These are phyloP conservation scores for Hyphodiscus hymeniophilus DNA, from an alignment of 495 filamentous ascomycete genomes.

Conservation along the genomic window DNA sequence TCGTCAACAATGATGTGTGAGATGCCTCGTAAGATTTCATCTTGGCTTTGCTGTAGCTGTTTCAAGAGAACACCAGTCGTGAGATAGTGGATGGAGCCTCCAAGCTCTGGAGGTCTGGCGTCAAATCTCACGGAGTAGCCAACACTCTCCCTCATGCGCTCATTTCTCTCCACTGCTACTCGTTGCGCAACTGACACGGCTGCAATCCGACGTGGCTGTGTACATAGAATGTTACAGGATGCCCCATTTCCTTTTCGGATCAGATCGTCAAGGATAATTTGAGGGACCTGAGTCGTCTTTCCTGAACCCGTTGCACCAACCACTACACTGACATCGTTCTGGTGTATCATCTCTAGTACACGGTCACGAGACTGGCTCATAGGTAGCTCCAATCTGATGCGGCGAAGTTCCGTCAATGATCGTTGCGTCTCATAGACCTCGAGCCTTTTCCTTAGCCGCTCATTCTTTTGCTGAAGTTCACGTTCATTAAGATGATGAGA, in stretches of 20 bases:
- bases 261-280: slow-evolving; percentile 66
- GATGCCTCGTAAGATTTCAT: slow-evolving; percentile 70
- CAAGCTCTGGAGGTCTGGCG: slow-evolving; percentile 54
- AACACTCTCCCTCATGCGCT: slow-evolving; percentile 68
- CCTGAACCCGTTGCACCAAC: slow-evolving; percentile 91
- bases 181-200: slow-evolving; percentile 80
- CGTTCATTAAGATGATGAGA: no score
- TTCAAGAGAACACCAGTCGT: slow-evolving; percentile 95
- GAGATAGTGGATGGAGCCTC: slow-evolving; percentile 73
- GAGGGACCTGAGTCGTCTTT: slow-evolving; percentile 92
- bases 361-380: slow-evolving; percentile 65
- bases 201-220: slow-evolving; percentile 84
- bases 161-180: slow-evolving; percentile 83
- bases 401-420: neutral
- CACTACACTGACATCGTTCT: slow-evolving; percentile 69
- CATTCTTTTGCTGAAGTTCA: no score
- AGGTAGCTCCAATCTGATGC: slow-evolving; percentile 42
- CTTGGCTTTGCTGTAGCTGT: slow-evolving; percentile 78
- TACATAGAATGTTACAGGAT: slow-evolving; percentile 68
- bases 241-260: slow-evolving; percentile 35
- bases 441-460: no score
- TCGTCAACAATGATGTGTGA: slow-evolving; percentile 89
- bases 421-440: no score
- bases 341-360: slow-evolving; percentile 56
- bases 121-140: slow-evolving; percentile 93